Evolutionary conservation across 2,329 filamentous ascomycete genomes (phyloP), one percentile per base, ranked within the genome.

Genomic region (Aspergillus costaricaensis): DNA sequence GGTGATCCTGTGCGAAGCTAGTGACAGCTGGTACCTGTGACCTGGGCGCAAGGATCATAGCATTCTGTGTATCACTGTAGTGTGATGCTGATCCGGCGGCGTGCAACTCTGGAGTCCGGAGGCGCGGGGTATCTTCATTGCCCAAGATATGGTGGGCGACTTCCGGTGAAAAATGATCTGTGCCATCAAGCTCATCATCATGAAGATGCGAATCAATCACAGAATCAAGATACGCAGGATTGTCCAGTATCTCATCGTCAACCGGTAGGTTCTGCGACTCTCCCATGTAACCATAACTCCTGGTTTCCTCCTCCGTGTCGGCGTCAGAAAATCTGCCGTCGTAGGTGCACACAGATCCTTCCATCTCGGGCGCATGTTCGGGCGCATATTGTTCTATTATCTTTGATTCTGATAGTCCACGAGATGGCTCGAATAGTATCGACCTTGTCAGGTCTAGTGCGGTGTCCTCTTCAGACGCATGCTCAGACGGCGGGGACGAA

Each of bases 281-380:
- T 25, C 70, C 69, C 15, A 68, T 59, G 47, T 67, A 69, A 15
- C 64, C 61, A 57, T 70, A 70, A 49, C 60, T 64, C 41, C 64
- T 63, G 47, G 67, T 61, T 38, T 72, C 76, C 32, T 63, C 67
- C n/a, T 79, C 77, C 5, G 76, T 75, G 38, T 73, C 75, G 17
- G 77, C 76, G 61, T 79, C 77, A 14, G 77, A 79, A 48, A 79
- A 79, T 44, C 75, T 74, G 10, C 77, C 77, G 60, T 77, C 74
- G 36, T 72, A 67, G 27, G 75, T 76, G 60, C 72, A 72, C 21
- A 61, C 59, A 3, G 76, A 79, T 9, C 58, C 64, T 58, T 71
- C 74, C 57, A 77, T 61, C 14, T 61, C 55, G 38, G 62, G 50
- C 1, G 48, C 58, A 47, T 25, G 23, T n/a, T 61, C 55, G 38